Base-by-base conservation (phyloP, 1,284 basidiomycete species). In the Cystobasidium slooffiae region DNA sequence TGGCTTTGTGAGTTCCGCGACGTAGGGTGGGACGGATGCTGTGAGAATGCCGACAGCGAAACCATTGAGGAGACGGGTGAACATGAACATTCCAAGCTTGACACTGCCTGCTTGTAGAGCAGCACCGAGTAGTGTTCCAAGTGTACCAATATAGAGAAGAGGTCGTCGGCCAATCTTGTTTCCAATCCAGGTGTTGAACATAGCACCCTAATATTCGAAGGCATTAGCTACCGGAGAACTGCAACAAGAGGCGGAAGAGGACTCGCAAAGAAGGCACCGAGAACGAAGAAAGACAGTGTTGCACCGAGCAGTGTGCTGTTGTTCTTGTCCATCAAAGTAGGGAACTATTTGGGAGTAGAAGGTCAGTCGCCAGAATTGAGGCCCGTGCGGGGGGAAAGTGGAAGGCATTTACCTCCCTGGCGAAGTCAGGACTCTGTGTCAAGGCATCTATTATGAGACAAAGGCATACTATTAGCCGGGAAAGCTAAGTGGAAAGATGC, bases 21-120 rank as follows among this genome's bases (percentile, higher is more conserved):
- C 76, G 47, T 75, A 78, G 6, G 72, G 67, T 0, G 77, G 78
- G 0, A 77, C 76, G 65, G 77, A 73, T 10, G 65, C 58, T 1
- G 78, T 79, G 3, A 79, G 55, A 37, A 78, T 72, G 5, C 78
- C 78, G 68, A 78, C 76, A 10, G 76, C 75, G 68, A 72, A 77
- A 43, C 77, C 76, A 59, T 77, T 77, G 61, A 77, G 64, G 49
- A 76, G 47, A 53, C 78, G 74, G 20, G 75, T 69, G 8, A 74
- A 66, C 68, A 76, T 77, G 66, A 78, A 78, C 72, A 77, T 75
- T 6, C 55, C 75, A 0, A 79, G 73, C 46, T 75, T 74, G 51
- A 74, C 68, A 1, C 75, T 63, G 1, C 77, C 78, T 7, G 78
- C 75, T 69, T 77, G 77, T 6, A 78, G 75, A 14, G 65, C 76